phyloP scores from a whole-genome alignment of 495 filamentous ascomycete genomes.

The Pyronema omphalodes region DNA sequence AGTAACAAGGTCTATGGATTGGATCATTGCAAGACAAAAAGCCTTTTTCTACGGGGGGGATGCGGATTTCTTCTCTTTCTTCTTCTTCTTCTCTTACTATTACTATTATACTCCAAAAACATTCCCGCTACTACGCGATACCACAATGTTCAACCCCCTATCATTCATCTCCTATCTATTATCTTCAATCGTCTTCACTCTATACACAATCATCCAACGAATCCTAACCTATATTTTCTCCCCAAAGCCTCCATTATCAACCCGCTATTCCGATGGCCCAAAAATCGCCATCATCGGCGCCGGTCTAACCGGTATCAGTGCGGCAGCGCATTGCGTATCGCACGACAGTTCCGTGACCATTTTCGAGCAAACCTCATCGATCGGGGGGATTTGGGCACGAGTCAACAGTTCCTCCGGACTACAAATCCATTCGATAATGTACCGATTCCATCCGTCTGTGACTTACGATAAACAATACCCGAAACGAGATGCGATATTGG shows the following conservation, averaged over 20 bases:
- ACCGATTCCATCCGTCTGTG: slow-evolving; percentile 69
- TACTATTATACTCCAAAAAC: too few relatives aligned
- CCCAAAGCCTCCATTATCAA: slow-evolving; percentile 45
- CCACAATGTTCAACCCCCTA: background rate
- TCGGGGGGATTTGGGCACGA: slow-evolving; percentile 77
- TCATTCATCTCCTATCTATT: background rate
- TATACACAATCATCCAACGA: slow-evolving; percentile 51
- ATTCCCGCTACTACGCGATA: too few relatives aligned
- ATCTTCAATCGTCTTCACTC: slow-evolving; percentile 29
- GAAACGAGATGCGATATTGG: slow-evolving; percentile 49
- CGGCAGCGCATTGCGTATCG: slow-evolving; percentile 67
- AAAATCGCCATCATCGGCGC: slow-evolving; percentile 69
- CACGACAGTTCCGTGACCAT: slow-evolving; percentile 71
- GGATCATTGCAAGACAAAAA: too few relatives aligned
- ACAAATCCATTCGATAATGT: slow-evolving; percentile 75
- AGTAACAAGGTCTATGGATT: too few relatives aligned
- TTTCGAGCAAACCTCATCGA: slow-evolving; percentile 50
- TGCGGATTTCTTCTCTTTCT: too few relatives aligned
- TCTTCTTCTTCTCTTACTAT: too few relatives aligned
- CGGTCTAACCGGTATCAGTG: slow-evolving; percentile 63
- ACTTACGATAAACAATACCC: slow-evolving; percentile 59
- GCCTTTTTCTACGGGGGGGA: too few relatives aligned
- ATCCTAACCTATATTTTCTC: slow-evolving; percentile 47
- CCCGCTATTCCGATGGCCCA: slow-evolving; percentile 35
- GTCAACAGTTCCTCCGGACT: slow-evolving; percentile 70